phyloP scores from a whole-genome alignment of 306 rosid genomes.

The Cucumis cinereus region DNA sequence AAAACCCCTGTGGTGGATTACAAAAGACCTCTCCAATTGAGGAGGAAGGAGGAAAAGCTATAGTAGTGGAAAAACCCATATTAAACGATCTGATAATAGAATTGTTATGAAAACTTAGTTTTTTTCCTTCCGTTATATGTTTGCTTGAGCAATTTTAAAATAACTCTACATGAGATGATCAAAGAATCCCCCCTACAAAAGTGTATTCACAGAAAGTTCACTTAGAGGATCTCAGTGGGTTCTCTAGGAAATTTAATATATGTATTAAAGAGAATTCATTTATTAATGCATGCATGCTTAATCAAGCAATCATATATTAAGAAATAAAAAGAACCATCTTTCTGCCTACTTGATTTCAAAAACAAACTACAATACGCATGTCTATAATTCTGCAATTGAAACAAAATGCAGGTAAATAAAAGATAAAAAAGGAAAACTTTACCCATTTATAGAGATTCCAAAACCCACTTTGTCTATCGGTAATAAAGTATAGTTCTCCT shows the following conservation, averaged over 20 bases:
- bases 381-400: slow-evolving; percentile 1
- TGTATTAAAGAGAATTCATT: neutral
- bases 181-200: neutral
- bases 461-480: slow-evolving; percentile 71
- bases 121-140: neutral
- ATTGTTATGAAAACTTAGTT: neutral
- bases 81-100: neutral
- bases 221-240: neutral
- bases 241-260: neutral
- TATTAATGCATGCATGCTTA: neutral
- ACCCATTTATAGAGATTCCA: slow-evolving; percentile 99
- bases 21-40: too few relatives aligned
- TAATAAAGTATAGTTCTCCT: slow-evolving; percentile 79
- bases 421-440: slow-evolving; percentile 8
- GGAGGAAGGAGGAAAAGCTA: too few relatives aligned
- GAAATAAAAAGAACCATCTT: neutral
- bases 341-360: neutral
- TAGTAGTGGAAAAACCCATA: too few relatives aligned
- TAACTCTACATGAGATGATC: neutral
- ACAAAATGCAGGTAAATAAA: slow-evolving; percentile 6
- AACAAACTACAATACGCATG: neutral
- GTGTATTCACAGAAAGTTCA: neutral
- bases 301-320: neutral
- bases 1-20: too few relatives aligned
- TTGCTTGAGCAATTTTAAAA: neutral